Evolutionary conservation across 1,139 yeast species (phyloP).

Genomic region (Debaryomyces sp.): DNA sequence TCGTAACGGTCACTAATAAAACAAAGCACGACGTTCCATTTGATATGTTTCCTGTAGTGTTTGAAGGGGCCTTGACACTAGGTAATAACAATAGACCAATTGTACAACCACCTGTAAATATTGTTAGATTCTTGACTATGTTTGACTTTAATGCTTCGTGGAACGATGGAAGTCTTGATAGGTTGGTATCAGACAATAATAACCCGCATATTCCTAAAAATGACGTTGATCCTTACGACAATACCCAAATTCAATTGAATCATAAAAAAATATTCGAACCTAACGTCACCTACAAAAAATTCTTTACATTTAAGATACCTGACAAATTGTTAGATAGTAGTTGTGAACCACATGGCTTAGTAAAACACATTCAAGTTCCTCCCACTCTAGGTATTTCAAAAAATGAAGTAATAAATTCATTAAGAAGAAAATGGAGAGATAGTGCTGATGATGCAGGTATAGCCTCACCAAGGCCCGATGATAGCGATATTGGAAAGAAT

Average conservation of each 20-base stretch:
- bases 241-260: conserved; percentile 30
- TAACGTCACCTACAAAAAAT: conserved; percentile 39
- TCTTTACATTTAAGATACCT: conserved; percentile 43
- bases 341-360: conserved; percentile 36
- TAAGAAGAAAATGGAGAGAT: conserved; percentile 32
- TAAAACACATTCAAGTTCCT: conserved; percentile 39
- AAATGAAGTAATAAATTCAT: conserved; percentile 28
- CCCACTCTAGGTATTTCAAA: conserved; percentile 38
- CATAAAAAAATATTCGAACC: conserved; percentile 33
- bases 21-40: conserved; percentile 34
- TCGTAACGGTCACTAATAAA: conserved; percentile 37
- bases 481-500: conserved; percentile 2
- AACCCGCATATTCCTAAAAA: conserved; percentile 27
- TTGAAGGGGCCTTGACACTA: conserved; percentile 36
- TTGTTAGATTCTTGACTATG: conserved; percentile 35
- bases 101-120: conserved; percentile 20
- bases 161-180: conserved; percentile 40
- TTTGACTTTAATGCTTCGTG: conserved; percentile 47
- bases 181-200: conserved; percentile 29
- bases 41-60: conserved; percentile 44
- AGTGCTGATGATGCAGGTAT: conserved; percentile 12
- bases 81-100: conserved; percentile 22
- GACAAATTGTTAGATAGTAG: conserved; percentile 39
- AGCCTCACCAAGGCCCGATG: neutral
- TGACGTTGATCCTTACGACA: conserved; percentile 35